Conservation (phyloP, 192 early-diverging fungal genomes). For the Podila horticola region DNA sequence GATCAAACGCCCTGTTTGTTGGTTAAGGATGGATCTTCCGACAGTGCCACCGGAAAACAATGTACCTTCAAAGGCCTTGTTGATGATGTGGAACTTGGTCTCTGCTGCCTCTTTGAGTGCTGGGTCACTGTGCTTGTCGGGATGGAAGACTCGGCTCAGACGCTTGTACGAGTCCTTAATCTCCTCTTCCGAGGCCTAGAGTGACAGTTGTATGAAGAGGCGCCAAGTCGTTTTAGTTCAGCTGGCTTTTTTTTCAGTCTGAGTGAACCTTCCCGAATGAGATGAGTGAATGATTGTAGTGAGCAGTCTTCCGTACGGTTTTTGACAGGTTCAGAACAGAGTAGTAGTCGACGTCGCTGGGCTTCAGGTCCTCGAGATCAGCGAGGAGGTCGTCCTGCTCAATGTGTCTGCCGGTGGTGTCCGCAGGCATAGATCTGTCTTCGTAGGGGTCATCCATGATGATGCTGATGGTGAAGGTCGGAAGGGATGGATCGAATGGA, state of each 20-base stretch:
- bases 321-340: constrained; percentile 74
- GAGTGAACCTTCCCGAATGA: not conserved
- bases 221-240: not conserved
- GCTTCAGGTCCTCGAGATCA: constrained; percentile 52
- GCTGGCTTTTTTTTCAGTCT: not conserved
- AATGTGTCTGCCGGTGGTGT: constrained; percentile 6
- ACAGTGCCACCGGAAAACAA: not conserved
- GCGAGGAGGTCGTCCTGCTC: constrained; percentile 29
- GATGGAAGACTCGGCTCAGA: constrained; percentile 80
- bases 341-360: constrained; percentile 68
- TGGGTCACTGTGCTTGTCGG: constrained; percentile 77
- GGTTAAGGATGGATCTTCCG: not conserved
- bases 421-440: constrained; percentile 50
- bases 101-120: constrained; percentile 73
- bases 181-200: constrained; percentile 69
- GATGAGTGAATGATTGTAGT: not conserved
- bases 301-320: constrained; percentile 45
- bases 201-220: not conserved
- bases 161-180: constrained; percentile 81
- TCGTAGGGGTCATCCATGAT: constrained; percentile 51
- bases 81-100: constrained; percentile 79
- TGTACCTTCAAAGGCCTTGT: constrained; percentile 81
- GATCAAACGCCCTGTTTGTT: constrained; percentile 6
- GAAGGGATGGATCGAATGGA: not conserved
- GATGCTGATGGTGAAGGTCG: not conserved